A percentile compares a stretch with the other conserved stretches of the same genome.
phyloP scores from a whole-genome alignment of 2,329 filamentous ascomycete species.

The Monosporascus sp. region DNA sequence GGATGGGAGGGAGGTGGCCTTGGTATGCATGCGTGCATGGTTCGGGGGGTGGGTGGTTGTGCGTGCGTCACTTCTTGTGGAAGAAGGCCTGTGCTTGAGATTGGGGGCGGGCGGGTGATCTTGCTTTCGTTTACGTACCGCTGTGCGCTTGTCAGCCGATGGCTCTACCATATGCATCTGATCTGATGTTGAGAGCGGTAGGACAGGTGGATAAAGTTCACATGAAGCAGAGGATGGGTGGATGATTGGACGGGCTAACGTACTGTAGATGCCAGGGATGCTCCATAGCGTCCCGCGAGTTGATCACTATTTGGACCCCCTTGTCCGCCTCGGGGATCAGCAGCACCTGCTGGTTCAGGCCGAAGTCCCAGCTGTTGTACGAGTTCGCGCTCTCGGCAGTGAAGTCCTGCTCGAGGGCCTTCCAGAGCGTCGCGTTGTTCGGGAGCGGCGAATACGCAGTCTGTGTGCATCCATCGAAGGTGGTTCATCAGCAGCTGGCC shows the following conservation, averaged over 20 bases:
- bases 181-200: too few relatives aligned
- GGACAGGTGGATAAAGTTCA: neutral
- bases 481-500: too few relatives aligned
- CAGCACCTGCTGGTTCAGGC: slow-evolving; percentile 31
- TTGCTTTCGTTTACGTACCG: too few relatives aligned
- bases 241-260: slow-evolving; percentile 1
- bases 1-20: neutral
- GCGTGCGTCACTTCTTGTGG: too few relatives aligned
- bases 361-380: slow-evolving; percentile 32
- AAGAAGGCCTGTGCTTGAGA: too few relatives aligned
- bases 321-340: slow-evolving; percentile 26
- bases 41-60: too few relatives aligned
- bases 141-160: too few relatives aligned
- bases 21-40: too few relatives aligned
- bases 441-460: slow-evolving; percentile 27
- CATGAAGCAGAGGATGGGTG: neutral
- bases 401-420: slow-evolving; percentile 26
- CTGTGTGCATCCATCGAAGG: slow-evolving; percentile 9
- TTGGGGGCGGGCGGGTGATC: too few relatives aligned
- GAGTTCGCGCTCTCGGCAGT: slow-evolving; percentile 19
- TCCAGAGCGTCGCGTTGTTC: slow-evolving; percentile 30
- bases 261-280: slow-evolving; percentile 36
- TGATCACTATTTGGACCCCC: slow-evolving; percentile 32
- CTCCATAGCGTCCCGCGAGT: slow-evolving; percentile 33
- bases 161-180: too few relatives aligned